A percentile compares a stretch with the other conserved stretches of the same genome.
Evolutionary conservation across 2,329 filamentous ascomycete species (phyloP).

Genomic region (Penicillium sp.): DNA sequence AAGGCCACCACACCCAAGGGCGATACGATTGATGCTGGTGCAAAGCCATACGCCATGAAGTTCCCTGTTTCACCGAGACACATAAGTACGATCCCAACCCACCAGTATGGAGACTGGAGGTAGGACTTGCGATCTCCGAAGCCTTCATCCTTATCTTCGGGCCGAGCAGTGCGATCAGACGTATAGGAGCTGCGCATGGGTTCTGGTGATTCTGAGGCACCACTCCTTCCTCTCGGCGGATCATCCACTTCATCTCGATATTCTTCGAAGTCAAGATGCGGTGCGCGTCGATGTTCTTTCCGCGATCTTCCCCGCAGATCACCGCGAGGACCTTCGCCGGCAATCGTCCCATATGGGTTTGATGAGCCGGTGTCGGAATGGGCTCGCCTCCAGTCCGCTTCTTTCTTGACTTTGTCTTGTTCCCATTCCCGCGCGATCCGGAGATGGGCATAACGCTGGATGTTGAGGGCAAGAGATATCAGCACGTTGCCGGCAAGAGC

Average conservation of each 20-base stretch:
- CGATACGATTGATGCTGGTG: conserved; percentile 94
- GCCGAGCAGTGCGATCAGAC: conserved; percentile 46
- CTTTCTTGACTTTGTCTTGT: conserved; percentile 60
- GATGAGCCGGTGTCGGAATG: conserved; percentile 18
- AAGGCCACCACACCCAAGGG: conserved; percentile 95
- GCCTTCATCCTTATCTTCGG: conserved; percentile 41
- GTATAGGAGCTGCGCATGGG: conserved; percentile 37
- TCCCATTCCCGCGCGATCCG: conserved; percentile 73
- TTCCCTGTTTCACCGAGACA: conserved; percentile 92
- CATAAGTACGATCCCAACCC: conserved; percentile 91
- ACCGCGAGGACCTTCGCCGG: conserved; percentile 11
- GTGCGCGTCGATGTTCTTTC: conserved; percentile 17
- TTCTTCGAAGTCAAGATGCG: conserved; percentile 25
- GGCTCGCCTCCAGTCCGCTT: conserved; percentile 57
- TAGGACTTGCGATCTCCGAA: conserved; percentile 68
- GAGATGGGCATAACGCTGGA: conserved; percentile 93
- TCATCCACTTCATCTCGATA: conserved; percentile 41
- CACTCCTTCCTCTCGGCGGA: conserved; percentile 22
- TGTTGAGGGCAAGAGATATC: conserved; percentile 94
- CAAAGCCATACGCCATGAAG: conserved; percentile 96
- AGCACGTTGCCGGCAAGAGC: conserved; percentile 91
- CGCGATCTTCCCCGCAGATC: conserved; percentile 17
- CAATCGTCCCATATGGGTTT: conserved; percentile 52
- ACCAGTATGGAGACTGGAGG: conserved; percentile 92
- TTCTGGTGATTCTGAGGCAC: conserved; percentile 42